Percentiles rank a stretch among this genome's conserved stretches.
phyloP scores from a whole-genome alignment of 1,284 basidiomycete genomes.

The Pseudozyma hubeiensis region DNA sequence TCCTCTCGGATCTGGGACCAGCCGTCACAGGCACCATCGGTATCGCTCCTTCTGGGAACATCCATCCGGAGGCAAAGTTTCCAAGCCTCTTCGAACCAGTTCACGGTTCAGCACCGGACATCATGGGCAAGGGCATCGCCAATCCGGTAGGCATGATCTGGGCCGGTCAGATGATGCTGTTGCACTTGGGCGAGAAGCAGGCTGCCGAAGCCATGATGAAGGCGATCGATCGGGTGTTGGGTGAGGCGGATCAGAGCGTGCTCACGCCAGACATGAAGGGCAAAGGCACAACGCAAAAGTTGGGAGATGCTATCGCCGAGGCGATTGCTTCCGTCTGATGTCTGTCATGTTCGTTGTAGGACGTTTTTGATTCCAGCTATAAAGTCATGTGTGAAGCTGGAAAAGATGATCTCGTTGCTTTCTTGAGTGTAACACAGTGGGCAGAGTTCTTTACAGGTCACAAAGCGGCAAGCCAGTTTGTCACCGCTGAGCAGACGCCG shows the following conservation, averaged over 20 bases:
- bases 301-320: constrained; percentile 47
- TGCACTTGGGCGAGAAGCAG: constrained; percentile 73
- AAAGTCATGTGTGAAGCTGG: too few species aligned
- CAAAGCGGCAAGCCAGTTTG: background rate
- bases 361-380: too few species aligned
- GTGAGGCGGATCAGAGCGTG: constrained; percentile 8
- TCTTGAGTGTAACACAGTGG: background rate
- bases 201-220: constrained; percentile 73
- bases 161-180: constrained; percentile 75
- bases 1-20: constrained; percentile 74
- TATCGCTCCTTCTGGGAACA: constrained; percentile 74
- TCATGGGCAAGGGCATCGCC: constrained; percentile 55
- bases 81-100: constrained; percentile 72
- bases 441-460: background rate
- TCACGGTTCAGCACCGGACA: constrained; percentile 37
- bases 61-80: constrained; percentile 72
- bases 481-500: background rate
- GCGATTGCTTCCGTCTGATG: constrained; percentile 23
- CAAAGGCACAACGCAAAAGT: constrained; percentile 24
- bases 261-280: constrained; percentile 54
- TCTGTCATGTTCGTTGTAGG: background rate
- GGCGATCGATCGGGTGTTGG: constrained; percentile 72
- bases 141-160: constrained; percentile 73
- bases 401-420: background rate
- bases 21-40: constrained; percentile 75